Conservation (phyloP, 2,329 filamentous ascomycete species). For the Trichothecium roseum region DNA sequence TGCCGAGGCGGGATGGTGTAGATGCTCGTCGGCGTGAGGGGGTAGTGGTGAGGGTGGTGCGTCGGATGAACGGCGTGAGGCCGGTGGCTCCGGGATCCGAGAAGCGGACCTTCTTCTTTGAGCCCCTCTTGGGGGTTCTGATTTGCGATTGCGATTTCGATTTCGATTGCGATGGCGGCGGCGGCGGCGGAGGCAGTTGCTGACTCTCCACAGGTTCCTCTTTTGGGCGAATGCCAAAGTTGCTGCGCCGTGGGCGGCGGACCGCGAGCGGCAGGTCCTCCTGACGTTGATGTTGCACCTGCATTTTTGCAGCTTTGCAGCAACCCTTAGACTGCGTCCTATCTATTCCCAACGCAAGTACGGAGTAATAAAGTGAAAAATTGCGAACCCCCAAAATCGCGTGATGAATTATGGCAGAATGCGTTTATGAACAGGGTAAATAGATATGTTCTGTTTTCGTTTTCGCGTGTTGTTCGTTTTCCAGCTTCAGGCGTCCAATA, state of each 20-base stretch:
- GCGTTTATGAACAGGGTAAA: too few relatives aligned
- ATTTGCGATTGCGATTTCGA: slow-evolving; percentile 9
- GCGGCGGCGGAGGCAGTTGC: too few relatives aligned
- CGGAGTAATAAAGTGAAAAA: not conserved
- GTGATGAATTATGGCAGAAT: too few relatives aligned
- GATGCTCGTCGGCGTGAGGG: slow-evolving; percentile 33
- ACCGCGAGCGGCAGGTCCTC: slow-evolving; percentile 41
- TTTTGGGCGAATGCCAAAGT: slow-evolving; percentile 16
- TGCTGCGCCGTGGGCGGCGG: slow-evolving; percentile 40
- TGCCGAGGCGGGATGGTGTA: slow-evolving; percentile 19
- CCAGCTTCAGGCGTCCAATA: too few relatives aligned
- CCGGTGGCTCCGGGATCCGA: slow-evolving; percentile 49
- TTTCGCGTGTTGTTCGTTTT: too few relatives aligned
- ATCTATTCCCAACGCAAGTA: too few relatives aligned
- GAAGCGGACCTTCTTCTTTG: slow-evolving; percentile 35
- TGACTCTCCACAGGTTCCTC: slow-evolving; percentile 10
- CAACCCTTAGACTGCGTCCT: too few relatives aligned
- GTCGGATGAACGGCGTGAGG: slow-evolving; percentile 47
- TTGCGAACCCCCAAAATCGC: too few relatives aligned
- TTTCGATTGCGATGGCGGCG: too few relatives aligned
- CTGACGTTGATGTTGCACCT: not conserved
- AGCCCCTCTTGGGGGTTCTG: slow-evolving; percentile 6
- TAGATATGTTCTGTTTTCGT: too few relatives aligned
- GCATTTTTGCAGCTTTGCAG: too few relatives aligned
- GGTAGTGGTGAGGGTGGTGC: slow-evolving; percentile 30